A percentile compares a stretch with the other conserved stretches of the same genome.
Evolutionary conservation across 805 yeast genomes (phyloP).

Genomic region (Spathaspora passalidarum): DNA sequence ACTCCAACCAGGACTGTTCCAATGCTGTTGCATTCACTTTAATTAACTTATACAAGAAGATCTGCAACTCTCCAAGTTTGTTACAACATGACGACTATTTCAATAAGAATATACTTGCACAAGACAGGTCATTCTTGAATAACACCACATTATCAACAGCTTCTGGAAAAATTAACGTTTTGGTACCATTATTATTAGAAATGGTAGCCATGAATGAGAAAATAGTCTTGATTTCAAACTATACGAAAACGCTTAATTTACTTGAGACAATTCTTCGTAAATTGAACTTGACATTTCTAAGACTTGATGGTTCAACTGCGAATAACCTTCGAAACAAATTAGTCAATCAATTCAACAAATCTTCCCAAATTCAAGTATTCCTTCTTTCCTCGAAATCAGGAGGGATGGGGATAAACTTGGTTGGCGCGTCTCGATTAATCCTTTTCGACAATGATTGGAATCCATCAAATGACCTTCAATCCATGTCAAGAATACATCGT

Average conservation of each 20-base stretch:
- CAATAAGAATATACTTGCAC: constrained; percentile 5
- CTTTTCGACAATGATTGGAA: constrained; percentile 97
- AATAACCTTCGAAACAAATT: constrained; percentile 59
- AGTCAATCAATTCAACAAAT: constrained; percentile 66
- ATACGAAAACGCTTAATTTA: constrained; percentile 81
- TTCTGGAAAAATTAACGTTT: constrained; percentile 65
- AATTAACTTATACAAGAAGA: constrained; percentile 72
- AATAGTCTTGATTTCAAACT: constrained; percentile 82
- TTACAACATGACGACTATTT: constrained; percentile 49
- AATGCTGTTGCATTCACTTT: constrained; percentile 53
- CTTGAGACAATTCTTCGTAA: constrained; percentile 55
- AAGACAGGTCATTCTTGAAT: not conserved
- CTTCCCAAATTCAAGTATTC: constrained; percentile 48
- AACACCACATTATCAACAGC: constrained; percentile 4
- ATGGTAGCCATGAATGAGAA: constrained; percentile 60
- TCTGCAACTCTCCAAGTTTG: constrained; percentile 79
- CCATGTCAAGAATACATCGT: constrained; percentile 92
- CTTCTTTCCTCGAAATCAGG: constrained; percentile 88
- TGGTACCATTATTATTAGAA: constrained; percentile 54
- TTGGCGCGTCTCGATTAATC: constrained; percentile 85
- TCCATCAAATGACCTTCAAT: constrained; percentile 88
- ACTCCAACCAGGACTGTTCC: constrained; percentile 26
- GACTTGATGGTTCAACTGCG: constrained; percentile 87
- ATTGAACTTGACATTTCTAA: constrained; percentile 46
- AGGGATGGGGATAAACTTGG: constrained; percentile 85